phyloP scores from a whole-genome alignment of 2,329 filamentous ascomycete genomes.

The Tolypocladium guangdongense region DNA sequence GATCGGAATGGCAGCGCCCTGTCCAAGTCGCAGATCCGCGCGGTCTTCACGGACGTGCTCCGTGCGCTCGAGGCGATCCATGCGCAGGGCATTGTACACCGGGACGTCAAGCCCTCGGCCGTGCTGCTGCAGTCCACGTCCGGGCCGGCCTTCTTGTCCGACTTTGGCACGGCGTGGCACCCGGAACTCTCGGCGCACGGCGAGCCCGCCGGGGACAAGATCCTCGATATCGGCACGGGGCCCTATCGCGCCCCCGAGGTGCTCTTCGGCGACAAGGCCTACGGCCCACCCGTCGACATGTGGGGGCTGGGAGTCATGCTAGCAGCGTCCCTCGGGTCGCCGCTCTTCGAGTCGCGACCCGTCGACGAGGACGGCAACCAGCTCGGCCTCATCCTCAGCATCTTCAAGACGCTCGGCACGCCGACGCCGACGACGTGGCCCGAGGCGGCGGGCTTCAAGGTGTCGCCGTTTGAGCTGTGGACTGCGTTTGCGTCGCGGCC shows the following conservation, averaged over 20 bases:
- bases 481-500: conserved; percentile 53
- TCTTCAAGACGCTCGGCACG: conserved; percentile 85
- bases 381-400: conserved; percentile 78
- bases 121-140: conserved; percentile 58
- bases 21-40: conserved; percentile 18
- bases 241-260: conserved; percentile 85
- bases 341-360: conserved; percentile 71
- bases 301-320: conserved; percentile 83
- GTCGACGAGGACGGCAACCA: conserved; percentile 77
- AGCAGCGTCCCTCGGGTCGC: conserved; percentile 57
- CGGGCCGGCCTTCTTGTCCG: conserved; percentile 69
- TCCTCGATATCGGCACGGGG: conserved; percentile 88
- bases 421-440: conserved; percentile 77
- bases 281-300: conserved; percentile 66
- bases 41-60: conserved; percentile 57
- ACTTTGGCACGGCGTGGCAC: conserved; percentile 90
- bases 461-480: conserved; percentile 87
- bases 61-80: conserved; percentile 63
- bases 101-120: conserved; percentile 90
- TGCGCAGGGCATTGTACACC: conserved; percentile 67
- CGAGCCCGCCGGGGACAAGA: conserved; percentile 62
- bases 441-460: conserved; percentile 54
- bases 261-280: conserved; percentile 71
- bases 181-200: conserved; percentile 42
- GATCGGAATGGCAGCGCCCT: conserved; percentile 23